Base-by-base conservation (phyloP, 2,329 filamentous ascomycete genomes). In the Pseudonectria buxi region DNA sequence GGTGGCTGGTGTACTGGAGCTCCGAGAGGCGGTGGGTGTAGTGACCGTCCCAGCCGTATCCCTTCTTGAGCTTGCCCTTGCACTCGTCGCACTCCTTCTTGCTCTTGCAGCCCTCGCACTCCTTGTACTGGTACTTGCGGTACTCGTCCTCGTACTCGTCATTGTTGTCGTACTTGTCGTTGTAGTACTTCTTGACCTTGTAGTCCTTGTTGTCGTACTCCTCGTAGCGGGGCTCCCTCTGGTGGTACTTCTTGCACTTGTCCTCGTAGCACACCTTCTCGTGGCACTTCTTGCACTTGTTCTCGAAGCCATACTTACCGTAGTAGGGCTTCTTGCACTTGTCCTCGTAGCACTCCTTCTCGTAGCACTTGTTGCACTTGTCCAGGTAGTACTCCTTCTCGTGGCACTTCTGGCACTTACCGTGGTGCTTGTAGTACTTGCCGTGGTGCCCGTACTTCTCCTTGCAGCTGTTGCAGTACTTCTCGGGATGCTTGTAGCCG, bases 131-230 rank as follows among this genome's bases (percentile, higher is more conserved):
- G 29, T 31, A 7, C 15, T 31, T 18, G 15, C 10, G 16, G 16
- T 31, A 12, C 14, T 31, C 10, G 29, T 24, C 10, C 10, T 31
- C 18, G n/a, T 24, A 14, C 15, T 31, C 16, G 5, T 22, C 18
- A 5, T 22, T 22, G 12, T 31, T 5, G 14, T 31, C 18, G 12
- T 24, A 24, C 29, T 31, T 12, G 4, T 31, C 11, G 11, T 22
- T 10, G 10, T 30, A 5, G 41, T 27, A 16, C 35, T 44, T 37
- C 16, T 47, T 44, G 13, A 47, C 14, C 27, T 34, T 39, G 29
- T 7, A 25, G 24, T 4, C 15, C 24, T 22, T 15, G 26, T 12
- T 15, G 9, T 14, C 18, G 24, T 22, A 39, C 26, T 10, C n/a
- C n/a, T n/a, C n/a, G n/a, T n/a, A n/a, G n/a, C n/a, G n/a, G n/a